phyloP scores from a whole-genome alignment of 805 yeast genomes.

The Komagataella pastoris region DNA sequence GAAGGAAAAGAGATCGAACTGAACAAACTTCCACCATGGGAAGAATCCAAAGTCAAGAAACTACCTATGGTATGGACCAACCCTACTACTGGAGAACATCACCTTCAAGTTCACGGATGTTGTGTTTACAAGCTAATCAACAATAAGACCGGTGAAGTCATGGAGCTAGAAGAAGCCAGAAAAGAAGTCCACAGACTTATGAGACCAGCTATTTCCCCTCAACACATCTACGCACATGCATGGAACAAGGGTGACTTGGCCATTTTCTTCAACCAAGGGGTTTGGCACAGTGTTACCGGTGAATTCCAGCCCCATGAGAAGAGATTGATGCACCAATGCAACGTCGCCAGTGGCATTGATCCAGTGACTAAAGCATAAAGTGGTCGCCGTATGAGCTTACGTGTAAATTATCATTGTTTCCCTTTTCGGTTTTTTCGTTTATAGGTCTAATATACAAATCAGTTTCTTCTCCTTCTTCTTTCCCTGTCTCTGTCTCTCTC shows the following conservation, averaged over 20 bases:
- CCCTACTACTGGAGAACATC: constrained; percentile 73
- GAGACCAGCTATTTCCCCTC: constrained; percentile 78
- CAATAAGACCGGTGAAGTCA: constrained; percentile 40
- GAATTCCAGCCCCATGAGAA: constrained; percentile 69
- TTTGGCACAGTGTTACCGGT: constrained; percentile 88
- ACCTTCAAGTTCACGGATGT: constrained; percentile 81
- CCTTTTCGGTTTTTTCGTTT: neutral
- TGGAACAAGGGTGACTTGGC: constrained; percentile 82
- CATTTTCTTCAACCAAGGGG: constrained; percentile 79
- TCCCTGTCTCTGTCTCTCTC: neutral
- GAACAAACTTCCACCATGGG: constrained; percentile 74
- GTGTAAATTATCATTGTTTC: neutral
- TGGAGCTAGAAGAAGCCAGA: constrained; percentile 64
- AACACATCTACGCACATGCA: constrained; percentile 63
- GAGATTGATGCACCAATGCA: constrained; percentile 88
- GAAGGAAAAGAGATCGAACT: constrained; percentile 62
- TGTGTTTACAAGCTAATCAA: constrained; percentile 56
- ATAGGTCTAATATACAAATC: neutral
- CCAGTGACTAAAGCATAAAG: constrained; percentile 23
- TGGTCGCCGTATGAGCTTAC: neutral
- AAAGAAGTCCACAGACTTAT: constrained; percentile 55
- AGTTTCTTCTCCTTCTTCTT: neutral
- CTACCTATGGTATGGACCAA: constrained; percentile 89
- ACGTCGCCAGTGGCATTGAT: constrained; percentile 71
- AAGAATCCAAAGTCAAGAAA: constrained; percentile 58